Base-by-base conservation (phyloP, 75 land plant species). In the Sequoia sempervirens region DNA sequence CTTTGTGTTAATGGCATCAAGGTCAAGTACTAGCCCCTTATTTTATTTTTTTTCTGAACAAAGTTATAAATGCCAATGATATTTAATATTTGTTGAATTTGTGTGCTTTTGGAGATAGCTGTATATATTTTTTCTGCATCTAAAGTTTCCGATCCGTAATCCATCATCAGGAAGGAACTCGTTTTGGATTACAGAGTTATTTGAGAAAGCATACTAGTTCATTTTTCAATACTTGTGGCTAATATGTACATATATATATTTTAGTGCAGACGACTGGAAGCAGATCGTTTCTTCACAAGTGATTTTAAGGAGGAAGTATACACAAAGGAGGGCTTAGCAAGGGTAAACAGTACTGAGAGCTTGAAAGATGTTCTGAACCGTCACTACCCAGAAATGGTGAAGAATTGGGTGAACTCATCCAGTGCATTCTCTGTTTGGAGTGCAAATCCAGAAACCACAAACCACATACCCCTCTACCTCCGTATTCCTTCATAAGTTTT, bases 281-380 rank as follows among this genome's bases (percentile, higher is more conserved):
- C 90, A 20, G 95, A 94, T 84, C 81, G 90, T 0, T 91, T 94
- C 84, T 92, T 94, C 89, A 92, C 95, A 5, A 88, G 86, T 37
- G 75, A 90, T 61, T 94, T 89, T 88, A 90, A 88, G 32, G 84
- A 84, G 36, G 66, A 89, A 78, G 83, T 84, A 1, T 94, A 94
- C 79, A 94, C 93, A 38, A 86, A 89, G 90, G 86, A 89, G 83
- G 93, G 95, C 9, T 47, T 94, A 47, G 88, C 85, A 82, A 89
- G 93, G 93, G 92, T 94, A 37, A 94, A 92, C 91, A 94, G 37
- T 82, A 94, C 92, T 2, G 93, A 94, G 89, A 86, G 87, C 30
- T 61, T 94, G 76, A 89, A 91, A 82, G 93, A 92, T 82, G 91
- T 94, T 47, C 72, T 94, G 36, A 85, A 85, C 34, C 84, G 93